Conservation (phyloP, 1,284 basidiomycete genomes). For the Cutaneotrichosporon curvatum region DNA sequence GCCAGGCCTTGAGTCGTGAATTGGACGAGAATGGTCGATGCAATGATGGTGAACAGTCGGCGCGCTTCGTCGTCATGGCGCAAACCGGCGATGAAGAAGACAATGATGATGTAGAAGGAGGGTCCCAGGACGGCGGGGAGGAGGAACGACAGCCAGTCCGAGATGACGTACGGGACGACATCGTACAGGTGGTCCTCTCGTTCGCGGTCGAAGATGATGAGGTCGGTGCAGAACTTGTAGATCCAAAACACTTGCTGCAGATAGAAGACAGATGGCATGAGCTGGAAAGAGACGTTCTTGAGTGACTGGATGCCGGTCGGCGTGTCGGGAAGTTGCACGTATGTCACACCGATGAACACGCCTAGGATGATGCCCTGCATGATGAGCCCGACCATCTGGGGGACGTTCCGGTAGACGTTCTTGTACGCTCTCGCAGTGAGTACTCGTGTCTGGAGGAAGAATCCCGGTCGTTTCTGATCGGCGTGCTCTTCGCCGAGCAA, state of each 20-base stretch:
- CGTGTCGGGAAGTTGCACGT: slow-evolving; percentile 32
- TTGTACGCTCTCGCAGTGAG: slow-evolving; percentile 37
- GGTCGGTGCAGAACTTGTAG: slow-evolving; percentile 44
- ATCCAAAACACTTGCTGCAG: slow-evolving; percentile 43
- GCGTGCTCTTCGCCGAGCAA: background rate
- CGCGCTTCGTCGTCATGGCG: slow-evolving; percentile 42
- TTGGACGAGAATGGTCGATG: slow-evolving; percentile 45
- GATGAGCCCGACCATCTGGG: slow-evolving; percentile 36
- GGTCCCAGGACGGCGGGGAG: slow-evolving; percentile 40
- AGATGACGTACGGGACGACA: slow-evolving; percentile 44
- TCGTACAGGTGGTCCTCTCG: slow-evolving; percentile 41
- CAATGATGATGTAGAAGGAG: slow-evolving; percentile 39
- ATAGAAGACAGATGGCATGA: slow-evolving; percentile 43
- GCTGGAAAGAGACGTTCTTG: slow-evolving; percentile 43
- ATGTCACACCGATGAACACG: slow-evolving; percentile 29
- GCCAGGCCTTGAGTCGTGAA: slow-evolving; percentile 46
- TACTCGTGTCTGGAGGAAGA: slow-evolving; percentile 36
- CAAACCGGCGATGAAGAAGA: slow-evolving; percentile 45
- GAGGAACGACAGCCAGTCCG: slow-evolving; percentile 43
- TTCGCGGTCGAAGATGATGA: slow-evolving; percentile 52
- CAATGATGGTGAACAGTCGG: slow-evolving; percentile 46
- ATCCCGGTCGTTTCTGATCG: slow-evolving; percentile 30
- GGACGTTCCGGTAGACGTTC: slow-evolving; percentile 44
- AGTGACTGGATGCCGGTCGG: slow-evolving; percentile 48
- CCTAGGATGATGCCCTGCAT: slow-evolving; percentile 40